Evolutionary conservation across 2,329 filamentous ascomycete species (phyloP), one percentile per base, ranked within the genome.

Genomic region (Talaromyces pinophilus): DNA sequence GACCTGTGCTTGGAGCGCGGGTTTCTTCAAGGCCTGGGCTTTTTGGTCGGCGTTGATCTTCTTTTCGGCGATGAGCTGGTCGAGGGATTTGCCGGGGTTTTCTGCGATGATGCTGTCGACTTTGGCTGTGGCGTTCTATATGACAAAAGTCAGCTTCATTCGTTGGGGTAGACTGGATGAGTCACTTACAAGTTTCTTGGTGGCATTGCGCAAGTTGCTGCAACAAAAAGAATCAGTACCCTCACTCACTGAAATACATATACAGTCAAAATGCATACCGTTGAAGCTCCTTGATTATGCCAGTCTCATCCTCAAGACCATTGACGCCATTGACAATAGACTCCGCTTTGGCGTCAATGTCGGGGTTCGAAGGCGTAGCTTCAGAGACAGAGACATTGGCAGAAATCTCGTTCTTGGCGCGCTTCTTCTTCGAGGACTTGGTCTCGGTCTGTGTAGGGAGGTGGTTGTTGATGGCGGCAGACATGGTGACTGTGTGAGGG

Each of bases 201-300:
- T 91, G 75, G 95, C 83, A 79, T 95, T 96, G 76, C 94, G 93
- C 73, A 97, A 91, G 79, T 88, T 92, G 85, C 93, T 97, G 68
- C 54, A 67, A 10, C 19, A 52, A 67, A 67, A 62, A 13, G 13
- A 60, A 46, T 60, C 22, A 42, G 22, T 30, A 8, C 5, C 25
- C 25, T 5, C 5, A 38, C 30, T 22, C 10, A 6, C 63, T 72
- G 69, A 11, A 1, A 38, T 15, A 13, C 2, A 13, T 2, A 6
- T 2, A 35, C 0, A 15, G 2, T 22, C 17, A 68, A 42, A 48
- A 38, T 77, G 22, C 88, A 77, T 82, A 97, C 93, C 96, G 97
- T 76, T 94, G 88, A 60, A 98, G 85, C 78, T 98, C 94, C 77
- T 89, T 92, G 76, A 97, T 86, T 81, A 94, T 93, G 46, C 88